Evolutionary conservation across 306 rosid species (phyloP).

Genomic region (Cicer bijugum): DNA sequence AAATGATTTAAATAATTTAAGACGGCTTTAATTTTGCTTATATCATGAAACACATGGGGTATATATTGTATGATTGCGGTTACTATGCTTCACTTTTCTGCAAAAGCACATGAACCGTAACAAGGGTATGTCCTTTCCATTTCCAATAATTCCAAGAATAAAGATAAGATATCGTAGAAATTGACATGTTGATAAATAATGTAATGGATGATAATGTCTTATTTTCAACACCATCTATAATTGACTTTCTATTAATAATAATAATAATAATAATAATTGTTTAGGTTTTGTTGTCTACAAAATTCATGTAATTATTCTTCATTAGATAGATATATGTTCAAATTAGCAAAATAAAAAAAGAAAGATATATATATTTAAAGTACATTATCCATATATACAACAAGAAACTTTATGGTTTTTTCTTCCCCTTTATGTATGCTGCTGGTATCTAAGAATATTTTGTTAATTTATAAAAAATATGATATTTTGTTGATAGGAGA

Average conservation of each 20-base stretch:
- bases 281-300: too few relatives aligned
- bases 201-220: conserved; percentile 8
- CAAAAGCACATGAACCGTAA: conserved; percentile 38
- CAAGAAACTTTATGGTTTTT: not conserved
- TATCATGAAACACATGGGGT: too few relatives aligned
- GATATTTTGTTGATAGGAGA: too few relatives aligned
- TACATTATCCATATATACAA: not conserved
- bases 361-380: conserved; percentile 19
- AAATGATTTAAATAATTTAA: too few relatives aligned
- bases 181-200: conserved; percentile 24
- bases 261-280: not conserved
- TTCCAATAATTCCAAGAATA: conserved; percentile 24
- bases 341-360: too few relatives aligned
- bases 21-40: too few relatives aligned
- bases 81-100: conserved; percentile 32
- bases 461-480: too few relatives aligned
- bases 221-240: conserved; percentile 41
- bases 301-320: conserved; percentile 26
- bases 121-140: conserved; percentile 28
- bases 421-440: too few relatives aligned
- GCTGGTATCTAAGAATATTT: too few relatives aligned
- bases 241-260: not conserved
- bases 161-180: conserved; percentile 30
- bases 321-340: conserved; percentile 11
- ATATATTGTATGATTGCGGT: not conserved